Evolutionary conservation across 1,139 yeast genomes (phyloP).

Genomic region (Pneumocystis jirovecii): DNA sequence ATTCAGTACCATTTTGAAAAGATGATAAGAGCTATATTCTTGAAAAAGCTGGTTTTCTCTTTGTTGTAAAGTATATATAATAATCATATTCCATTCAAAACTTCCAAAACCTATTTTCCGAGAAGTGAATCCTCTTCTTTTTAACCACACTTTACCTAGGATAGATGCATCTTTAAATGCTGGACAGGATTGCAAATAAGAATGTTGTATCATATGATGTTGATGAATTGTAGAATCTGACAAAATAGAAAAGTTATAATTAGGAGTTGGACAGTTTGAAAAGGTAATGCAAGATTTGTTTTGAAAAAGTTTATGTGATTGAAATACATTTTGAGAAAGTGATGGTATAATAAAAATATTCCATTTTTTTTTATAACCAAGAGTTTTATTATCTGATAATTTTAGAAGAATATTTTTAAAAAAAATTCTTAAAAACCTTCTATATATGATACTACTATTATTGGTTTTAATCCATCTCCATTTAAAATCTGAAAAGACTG

Average conservation of each 20-base stretch:
- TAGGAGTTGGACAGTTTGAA: conserved; percentile 60
- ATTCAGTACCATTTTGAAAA: conserved; percentile 74
- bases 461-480: conserved; percentile 6
- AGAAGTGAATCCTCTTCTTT: conserved; percentile 69
- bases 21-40: conserved; percentile 84
- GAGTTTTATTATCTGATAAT: conserved; percentile 57
- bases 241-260: conserved; percentile 67
- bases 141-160: conserved; percentile 77
- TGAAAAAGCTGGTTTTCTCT: conserved; percentile 64
- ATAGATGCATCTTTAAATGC: conserved; percentile 82
- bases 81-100: conserved; percentile 68
- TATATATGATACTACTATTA: conserved; percentile 1
- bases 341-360: conserved; percentile 58
- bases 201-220: conserved; percentile 60
- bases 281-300: conserved; percentile 32
- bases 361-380: conserved; percentile 22
- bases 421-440: background rate
- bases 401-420: conserved; percentile 37
- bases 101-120: conserved; percentile 71
- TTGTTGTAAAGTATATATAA: conserved; percentile 61
- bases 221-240: conserved; percentile 54
- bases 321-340: conserved; percentile 56
- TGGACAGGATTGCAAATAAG: conserved; percentile 59
- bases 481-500: background rate
- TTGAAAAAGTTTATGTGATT: conserved; percentile 48